Percentiles rank a stretch among this genome's conserved stretches.
Conservation (phyloP, 768 basidiomycete genomes). For the Hypsizygus marmoreus region DNA sequence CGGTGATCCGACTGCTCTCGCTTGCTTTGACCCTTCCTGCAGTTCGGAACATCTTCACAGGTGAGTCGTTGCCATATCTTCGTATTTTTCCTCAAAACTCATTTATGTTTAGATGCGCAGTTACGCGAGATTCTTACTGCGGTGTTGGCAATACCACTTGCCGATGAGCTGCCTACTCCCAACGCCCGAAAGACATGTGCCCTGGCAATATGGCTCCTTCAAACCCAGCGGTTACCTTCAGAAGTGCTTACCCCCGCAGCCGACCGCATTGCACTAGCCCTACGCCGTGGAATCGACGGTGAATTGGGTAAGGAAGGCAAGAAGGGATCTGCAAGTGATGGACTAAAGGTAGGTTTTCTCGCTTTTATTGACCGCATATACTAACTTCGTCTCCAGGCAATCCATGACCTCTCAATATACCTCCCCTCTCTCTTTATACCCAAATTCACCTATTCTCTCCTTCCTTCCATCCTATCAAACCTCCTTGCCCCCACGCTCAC, state of each 20-base stretch:
- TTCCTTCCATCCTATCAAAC: conserved; percentile 63
- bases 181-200: conserved; percentile 88
- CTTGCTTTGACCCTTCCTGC: conserved; percentile 62
- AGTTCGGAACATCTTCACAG: conserved; percentile 59
- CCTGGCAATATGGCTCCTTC: conserved; percentile 73
- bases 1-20: conserved; percentile 66
- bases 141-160: conserved; percentile 72
- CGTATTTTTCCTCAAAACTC: conserved; percentile 13
- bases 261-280: conserved; percentile 68
- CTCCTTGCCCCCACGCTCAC: conserved; percentile 64
- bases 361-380: conserved; percentile 1
- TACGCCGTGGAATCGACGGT: conserved; percentile 78
- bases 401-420: conserved; percentile 66
- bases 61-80: conserved; percentile 37
- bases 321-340: conserved; percentile 79
- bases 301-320: conserved; percentile 89
- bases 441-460: conserved; percentile 48
- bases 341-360: conserved; percentile 59
- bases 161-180: conserved; percentile 70
- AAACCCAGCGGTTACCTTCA: conserved; percentile 67
- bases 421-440: conserved; percentile 72
- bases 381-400: conserved; percentile 60
- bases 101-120: conserved; percentile 48
- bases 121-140: conserved; percentile 60
- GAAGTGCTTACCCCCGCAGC: conserved; percentile 61